A percentile compares a stretch with the other conserved stretches of the same genome.
Evolutionary conservation across 2,329 filamentous ascomycete genomes (phyloP).

Genomic region (Dactylonectria macrodidyma): DNA sequence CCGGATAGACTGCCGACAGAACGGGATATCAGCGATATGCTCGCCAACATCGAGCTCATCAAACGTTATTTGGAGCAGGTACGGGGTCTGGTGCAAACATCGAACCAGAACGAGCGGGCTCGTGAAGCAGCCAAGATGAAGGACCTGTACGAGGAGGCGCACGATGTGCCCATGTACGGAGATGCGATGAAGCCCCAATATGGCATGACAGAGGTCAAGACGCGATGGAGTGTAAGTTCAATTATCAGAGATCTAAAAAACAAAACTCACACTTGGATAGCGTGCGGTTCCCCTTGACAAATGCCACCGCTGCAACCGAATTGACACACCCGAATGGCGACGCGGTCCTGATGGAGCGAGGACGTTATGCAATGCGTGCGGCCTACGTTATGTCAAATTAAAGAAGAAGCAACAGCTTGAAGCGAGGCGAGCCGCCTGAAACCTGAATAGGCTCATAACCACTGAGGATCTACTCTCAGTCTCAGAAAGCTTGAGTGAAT

Average conservation of each 20-base stretch:
- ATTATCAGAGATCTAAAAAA: not conserved
- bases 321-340: not conserved
- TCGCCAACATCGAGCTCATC: not conserved
- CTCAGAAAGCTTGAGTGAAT: not conserved
- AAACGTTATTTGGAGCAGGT: not conserved
- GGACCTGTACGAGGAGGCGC: not conserved
- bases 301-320: not conserved
- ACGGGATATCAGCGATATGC: not conserved
- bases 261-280: not conserved
- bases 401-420: not conserved
- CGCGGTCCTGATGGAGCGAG: not conserved
- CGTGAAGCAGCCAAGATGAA: not conserved
- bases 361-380: not conserved
- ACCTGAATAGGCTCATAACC: not conserved
- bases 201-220: not conserved
- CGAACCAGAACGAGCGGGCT: not conserved
- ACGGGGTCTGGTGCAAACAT: not conserved
- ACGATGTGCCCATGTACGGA: not conserved
- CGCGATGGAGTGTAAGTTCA: not conserved
- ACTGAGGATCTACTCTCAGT: not conserved
- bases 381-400: not conserved
- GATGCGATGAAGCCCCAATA: not conserved
- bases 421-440: not conserved
- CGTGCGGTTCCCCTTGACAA: not conserved
- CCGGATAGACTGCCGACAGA: not conserved